Evolutionary conservation across 345 rosid species (phyloP).

Genomic region (Cardamine chenopodiifolia): DNA sequence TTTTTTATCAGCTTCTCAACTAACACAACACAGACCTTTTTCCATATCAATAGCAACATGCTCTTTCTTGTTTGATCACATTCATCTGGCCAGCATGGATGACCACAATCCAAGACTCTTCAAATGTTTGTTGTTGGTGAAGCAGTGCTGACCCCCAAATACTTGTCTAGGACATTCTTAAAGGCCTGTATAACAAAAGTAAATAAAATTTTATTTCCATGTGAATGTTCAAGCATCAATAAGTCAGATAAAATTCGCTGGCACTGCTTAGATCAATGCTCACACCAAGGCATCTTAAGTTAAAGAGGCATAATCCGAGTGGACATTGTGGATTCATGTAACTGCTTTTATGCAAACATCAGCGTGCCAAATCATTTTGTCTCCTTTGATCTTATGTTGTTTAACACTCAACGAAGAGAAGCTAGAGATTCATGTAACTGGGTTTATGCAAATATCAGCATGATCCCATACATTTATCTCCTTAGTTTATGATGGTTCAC

Average conservation of each 20-base stretch:
- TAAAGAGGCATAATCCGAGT: neutral
- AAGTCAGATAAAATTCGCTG: constrained; percentile 9
- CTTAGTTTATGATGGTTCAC: constrained; percentile 8
- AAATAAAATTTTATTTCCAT: neutral
- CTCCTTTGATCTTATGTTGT: neutral
- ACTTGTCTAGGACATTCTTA: constrained; percentile 64
- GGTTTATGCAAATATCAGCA: constrained; percentile 8
- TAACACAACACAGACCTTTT: neutral
- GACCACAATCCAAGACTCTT: neutral
- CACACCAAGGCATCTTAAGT: neutral
- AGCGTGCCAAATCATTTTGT: neutral
- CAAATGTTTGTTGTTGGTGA: constrained; percentile 33
- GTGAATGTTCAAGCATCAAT: neutral
- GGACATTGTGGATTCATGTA: neutral
- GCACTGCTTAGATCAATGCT: constrained; percentile 1
- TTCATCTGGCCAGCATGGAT: constrained; percentile 15
- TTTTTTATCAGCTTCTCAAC: neutral
- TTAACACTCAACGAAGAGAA: neutral
- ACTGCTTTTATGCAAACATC: neutral
- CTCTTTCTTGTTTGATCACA: constrained; percentile 5
- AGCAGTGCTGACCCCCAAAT: constrained; percentile 54
- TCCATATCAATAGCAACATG: neutral
- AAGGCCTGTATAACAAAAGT: constrained; percentile 57
- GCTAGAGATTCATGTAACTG: neutral
- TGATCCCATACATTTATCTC: neutral